Percentiles rank a stretch among this genome's conserved stretches.
phyloP scores from a whole-genome alignment of 1,284 basidiomycete genomes.

The Ceratobasidium sp. region DNA sequence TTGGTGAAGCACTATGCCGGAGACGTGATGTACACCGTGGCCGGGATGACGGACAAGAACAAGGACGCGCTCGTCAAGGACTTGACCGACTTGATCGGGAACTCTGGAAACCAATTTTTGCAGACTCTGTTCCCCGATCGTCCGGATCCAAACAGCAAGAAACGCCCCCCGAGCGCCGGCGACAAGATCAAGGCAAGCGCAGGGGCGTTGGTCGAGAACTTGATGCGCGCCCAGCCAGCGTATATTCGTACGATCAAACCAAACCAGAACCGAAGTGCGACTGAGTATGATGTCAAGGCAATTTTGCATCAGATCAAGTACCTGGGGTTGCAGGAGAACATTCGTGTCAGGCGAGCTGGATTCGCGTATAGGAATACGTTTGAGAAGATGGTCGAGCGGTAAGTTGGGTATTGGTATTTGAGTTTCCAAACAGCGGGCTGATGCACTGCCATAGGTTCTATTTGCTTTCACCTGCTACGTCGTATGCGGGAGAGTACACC shows the following conservation, averaged over 20 bases:
- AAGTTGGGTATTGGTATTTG: conserved; percentile 33
- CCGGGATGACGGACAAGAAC: conserved; percentile 99
- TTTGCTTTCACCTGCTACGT: conserved; percentile 90
- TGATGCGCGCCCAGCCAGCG: conserved; percentile 95
- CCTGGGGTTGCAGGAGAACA: conserved; percentile 97
- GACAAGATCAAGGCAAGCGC: conserved; percentile 98
- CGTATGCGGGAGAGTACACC: conserved; percentile 98
- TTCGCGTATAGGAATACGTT: conserved; percentile 98
- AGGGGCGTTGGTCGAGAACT: conserved; percentile 91
- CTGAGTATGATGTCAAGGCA: conserved; percentile 93
- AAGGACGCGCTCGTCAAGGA: conserved; percentile 98
- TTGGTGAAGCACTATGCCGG: conserved; percentile 95
- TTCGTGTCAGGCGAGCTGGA: conserved; percentile 93
- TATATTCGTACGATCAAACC: conserved; percentile 99
- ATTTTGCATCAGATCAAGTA: conserved; percentile 99
- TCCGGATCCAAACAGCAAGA: conserved; percentile 96
- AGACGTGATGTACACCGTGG: conserved; percentile 97
- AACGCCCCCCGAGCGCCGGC: conserved; percentile 95
- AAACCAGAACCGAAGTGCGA: conserved; percentile 92
- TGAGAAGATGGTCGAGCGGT: conserved; percentile 96
- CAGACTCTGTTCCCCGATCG: conserved; percentile 92
- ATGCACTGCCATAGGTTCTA: conserved; percentile 68
- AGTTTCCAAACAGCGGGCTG: background rate
- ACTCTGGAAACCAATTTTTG: conserved; percentile 82
- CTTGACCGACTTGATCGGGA: conserved; percentile 85